These are phyloP conservation scores for Phaeolepiota aurea DNA, from an alignment of 768 basidiomycete species.

Conservation along the genomic window DNA sequence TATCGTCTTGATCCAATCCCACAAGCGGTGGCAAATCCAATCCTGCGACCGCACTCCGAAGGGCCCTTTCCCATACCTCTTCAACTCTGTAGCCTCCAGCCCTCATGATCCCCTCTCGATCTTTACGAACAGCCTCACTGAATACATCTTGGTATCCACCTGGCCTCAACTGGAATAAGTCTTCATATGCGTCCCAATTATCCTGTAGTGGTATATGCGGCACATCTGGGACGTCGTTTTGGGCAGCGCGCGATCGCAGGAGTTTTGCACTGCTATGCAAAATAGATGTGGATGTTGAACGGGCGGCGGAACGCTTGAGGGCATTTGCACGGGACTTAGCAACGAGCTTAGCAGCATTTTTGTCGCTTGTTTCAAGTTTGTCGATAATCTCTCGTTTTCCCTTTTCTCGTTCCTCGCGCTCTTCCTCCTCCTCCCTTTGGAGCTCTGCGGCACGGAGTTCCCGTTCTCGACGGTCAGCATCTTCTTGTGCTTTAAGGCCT, in stretches of 20 bases:
- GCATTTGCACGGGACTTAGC: conserved; percentile 62
- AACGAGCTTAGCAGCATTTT: conserved; percentile 61
- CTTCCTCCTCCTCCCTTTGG: conserved; percentile 63
- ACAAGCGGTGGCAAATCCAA: conserved; percentile 52
- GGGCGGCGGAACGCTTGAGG: conserved; percentile 50
- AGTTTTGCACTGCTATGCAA: conserved; percentile 40
- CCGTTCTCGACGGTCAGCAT: conserved; percentile 62
- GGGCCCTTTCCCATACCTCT: conserved; percentile 81
- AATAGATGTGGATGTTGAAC: conserved; percentile 36
- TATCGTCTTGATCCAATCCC: conserved; percentile 18
- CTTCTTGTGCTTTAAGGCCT: conserved; percentile 71
- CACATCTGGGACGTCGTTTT: conserved; percentile 65
- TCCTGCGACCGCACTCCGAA: conserved; percentile 66
- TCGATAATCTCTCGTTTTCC: conserved; percentile 71
- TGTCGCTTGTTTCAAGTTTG: conserved; percentile 69
- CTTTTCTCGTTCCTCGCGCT: conserved; percentile 69
- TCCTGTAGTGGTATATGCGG: conserved; percentile 78
- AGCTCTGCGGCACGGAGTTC: conserved; percentile 62
- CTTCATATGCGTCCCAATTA: conserved; percentile 68
- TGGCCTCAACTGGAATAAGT: conserved; percentile 46
- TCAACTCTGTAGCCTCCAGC: conserved; percentile 78
- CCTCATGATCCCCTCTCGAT: conserved; percentile 71
- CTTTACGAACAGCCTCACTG: conserved; percentile 70
- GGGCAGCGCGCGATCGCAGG: conserved; percentile 55
- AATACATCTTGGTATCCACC: conserved; percentile 61